Evolutionary conservation across 1,284 basidiomycete species (phyloP), one percentile per base, ranked within the genome.

Genomic region (Spongispora temasekensis): DNA sequence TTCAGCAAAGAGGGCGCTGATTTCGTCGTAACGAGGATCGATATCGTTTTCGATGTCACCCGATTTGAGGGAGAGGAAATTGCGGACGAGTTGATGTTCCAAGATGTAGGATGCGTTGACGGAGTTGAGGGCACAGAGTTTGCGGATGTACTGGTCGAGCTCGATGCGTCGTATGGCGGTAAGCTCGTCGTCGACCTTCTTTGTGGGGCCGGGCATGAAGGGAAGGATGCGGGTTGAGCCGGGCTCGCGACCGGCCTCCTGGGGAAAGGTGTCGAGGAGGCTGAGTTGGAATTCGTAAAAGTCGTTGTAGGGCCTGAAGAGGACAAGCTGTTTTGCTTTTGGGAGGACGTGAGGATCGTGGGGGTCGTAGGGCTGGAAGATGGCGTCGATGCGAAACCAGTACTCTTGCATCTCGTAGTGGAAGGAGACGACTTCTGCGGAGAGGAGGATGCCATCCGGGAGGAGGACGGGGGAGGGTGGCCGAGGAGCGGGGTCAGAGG

Each of bases 251-350:
- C 96, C 96, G 19, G 94, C 96, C 77, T 98, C 96, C 56, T 84
- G 81, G 5, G 95, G 95, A 76, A 97, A 97, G 0, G 84, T 81
- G 56, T 95, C 86, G 61, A 98, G 84, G 37, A 99, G 84, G 10
- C 86, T 82, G 58, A 97, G 91, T 72, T 99, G 97, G 75, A 98
- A 98, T 69, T 97, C 94, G 79, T 97, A 97, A 76, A 99, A 99
- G 75, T 99, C 96, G 71, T 97, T 93, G 80, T 99, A 99, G 19
- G 94, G 88, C 55, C 97, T 88, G 78, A 97, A 98, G 44, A 99
- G 83, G 65, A 96, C 89, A 57, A 99, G 87, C 30, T 93, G 88
- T 69, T 88, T 91, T 15, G 91, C 87, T 5, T 83, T 83, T 42
- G 86, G 89, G 46, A 89, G 81, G 40, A 71, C 71, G 55, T 75